phyloP scores from a whole-genome alignment of 768 basidiomycete genomes.

The Pseudohyphozyma bogoriensis region DNA sequence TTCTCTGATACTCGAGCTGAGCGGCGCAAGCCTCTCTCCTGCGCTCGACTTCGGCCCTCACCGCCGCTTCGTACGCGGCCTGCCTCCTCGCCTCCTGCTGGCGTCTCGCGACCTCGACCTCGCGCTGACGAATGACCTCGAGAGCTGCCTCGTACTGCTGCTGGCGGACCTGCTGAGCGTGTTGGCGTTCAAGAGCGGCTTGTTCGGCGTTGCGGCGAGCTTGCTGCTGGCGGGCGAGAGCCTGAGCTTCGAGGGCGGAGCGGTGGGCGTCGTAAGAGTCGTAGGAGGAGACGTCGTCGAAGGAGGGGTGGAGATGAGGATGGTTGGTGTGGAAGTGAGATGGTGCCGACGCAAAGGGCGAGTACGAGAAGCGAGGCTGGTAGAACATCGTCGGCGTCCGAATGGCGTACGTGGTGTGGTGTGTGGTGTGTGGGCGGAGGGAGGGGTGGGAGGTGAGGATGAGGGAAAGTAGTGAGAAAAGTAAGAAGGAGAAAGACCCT shows the following conservation, averaged over 20 bases:
- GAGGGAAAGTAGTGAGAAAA: too few species aligned
- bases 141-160: background rate
- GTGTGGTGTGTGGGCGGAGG: too few species aligned
- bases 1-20: background rate
- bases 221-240: background rate
- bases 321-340: too few species aligned
- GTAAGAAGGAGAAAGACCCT: too few species aligned
- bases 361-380: too few species aligned
- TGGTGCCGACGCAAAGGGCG: too few species aligned
- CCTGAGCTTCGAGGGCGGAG: background rate
- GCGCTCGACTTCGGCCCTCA: background rate
- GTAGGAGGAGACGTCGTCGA: background rate
- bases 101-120: too few species aligned
- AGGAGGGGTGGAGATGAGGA: background rate
- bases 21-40: background rate
- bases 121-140: too few species aligned
- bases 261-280: constrained; percentile 1
- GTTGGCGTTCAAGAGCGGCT: background rate
- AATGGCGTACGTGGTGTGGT: too few species aligned
- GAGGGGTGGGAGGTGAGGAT: too few species aligned
- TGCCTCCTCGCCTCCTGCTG: background rate
- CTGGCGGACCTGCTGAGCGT: background rate
- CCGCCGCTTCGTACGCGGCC: background rate
- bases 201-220: background rate
- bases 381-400: too few species aligned